Conservation (phyloP, 148 eudicot genomes). For the Vaccinium macrocarpon region DNA sequence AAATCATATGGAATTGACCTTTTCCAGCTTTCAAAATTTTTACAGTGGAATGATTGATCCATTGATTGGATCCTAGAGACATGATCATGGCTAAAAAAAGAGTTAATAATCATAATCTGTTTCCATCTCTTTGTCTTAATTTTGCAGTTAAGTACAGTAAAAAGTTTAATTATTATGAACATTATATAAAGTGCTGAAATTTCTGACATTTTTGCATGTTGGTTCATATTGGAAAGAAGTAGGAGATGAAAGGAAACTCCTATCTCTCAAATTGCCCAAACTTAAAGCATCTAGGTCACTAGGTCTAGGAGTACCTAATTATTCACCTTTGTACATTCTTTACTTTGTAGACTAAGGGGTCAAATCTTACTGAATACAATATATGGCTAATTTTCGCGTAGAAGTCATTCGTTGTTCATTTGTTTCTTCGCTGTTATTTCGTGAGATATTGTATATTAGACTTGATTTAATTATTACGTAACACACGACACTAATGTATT, state of each 20-base stretch:
- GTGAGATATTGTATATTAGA: too few relatives aligned
- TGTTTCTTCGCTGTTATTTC: too few relatives aligned
- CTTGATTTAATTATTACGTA: too few relatives aligned
- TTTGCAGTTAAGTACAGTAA: not conserved
- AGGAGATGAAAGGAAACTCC: not conserved
- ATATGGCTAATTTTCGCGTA: too few relatives aligned
- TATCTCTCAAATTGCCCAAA: not conserved
- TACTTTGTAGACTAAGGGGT: too few relatives aligned
- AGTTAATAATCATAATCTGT: not conserved
- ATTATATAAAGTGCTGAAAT: not conserved
- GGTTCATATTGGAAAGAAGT: not conserved
- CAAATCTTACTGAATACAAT: too few relatives aligned
- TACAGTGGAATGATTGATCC: conserved; percentile 14
- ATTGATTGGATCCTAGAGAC: conserved; percentile 14
- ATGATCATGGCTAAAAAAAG: conserved; percentile 8
- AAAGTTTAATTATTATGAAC: not conserved
- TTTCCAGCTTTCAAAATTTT: conserved; percentile 3
- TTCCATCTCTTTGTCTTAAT: not conserved
- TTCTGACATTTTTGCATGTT: conserved; percentile 10
- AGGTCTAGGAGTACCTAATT: too few relatives aligned
- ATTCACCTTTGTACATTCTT: too few relatives aligned
- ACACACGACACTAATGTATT: too few relatives aligned
- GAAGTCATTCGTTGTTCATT: too few relatives aligned
- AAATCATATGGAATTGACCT: not conserved
- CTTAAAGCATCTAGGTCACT: too few relatives aligned